Evolutionary conservation across 2,329 filamentous ascomycete genomes (phyloP), one percentile per base, ranked within the genome.

Genomic region (Claviceps sp.): DNA sequence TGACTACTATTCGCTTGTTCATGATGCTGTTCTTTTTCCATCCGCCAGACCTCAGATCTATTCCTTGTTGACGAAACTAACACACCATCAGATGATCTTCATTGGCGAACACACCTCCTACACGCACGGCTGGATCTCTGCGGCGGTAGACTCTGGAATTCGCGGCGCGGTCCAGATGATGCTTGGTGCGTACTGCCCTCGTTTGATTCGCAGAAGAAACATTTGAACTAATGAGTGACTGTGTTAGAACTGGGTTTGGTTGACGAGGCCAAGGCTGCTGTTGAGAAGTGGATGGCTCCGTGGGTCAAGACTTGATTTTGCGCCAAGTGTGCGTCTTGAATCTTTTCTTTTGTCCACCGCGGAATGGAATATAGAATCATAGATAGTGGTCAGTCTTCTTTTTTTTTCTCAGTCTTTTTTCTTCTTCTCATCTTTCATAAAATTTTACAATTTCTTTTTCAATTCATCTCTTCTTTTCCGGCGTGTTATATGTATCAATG

Each of bases 81-180:
- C 30, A 42, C 10, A 17, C 17, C 14, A 16, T 49, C 51, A 75
- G 67, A 81, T 82, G n/a, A 78, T 87, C 37, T 85, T 86, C 54
- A 70, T 84, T 7, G 79, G 79, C 2, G 84, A 87, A 63, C 82
- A 87, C 61, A 86, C 83, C 0, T 78, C 75, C 6, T 85, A 82
- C 61, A 87, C 84, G 0, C 84, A 87, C 60, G 82, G 81, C 1
- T 86, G 82, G 82, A 83, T 86, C 50, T 76, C 76, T 37, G 79
- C 76, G 3, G 83, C 84, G 1, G 67, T 87, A 5, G 83, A 87
- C 61, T 83, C 78, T 14, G 82, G 80, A 0, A 77, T 87, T 1
- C 71, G 84, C 1, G 81, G 83, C 0, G 78, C 80, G 0, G 73
- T 80, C 4, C 81, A 87, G 65, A 57, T 86, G 55, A 65, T 86